phyloP scores from a whole-genome alignment of 306 rosid species.

The Vicia sativa region DNA sequence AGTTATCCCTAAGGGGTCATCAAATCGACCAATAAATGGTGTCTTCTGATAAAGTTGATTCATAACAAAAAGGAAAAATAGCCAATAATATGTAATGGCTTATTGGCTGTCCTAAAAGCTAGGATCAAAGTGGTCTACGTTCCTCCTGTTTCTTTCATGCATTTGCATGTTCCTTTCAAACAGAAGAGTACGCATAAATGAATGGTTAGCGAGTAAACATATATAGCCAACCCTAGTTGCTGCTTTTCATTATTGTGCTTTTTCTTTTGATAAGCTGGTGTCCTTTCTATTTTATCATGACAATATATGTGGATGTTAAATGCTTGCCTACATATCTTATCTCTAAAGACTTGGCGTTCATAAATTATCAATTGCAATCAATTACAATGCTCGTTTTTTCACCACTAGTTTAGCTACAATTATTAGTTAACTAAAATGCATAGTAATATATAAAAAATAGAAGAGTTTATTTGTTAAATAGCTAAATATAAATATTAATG shows the following conservation, averaged over 20 bases:
- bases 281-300: background rate
- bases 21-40: no score
- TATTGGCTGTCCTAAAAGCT: constrained; percentile 30
- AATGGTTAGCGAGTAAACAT: background rate
- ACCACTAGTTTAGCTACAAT: background rate
- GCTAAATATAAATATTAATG: no score
- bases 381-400: constrained; percentile 6
- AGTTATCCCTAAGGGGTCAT: no score
- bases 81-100: constrained; percentile 12
- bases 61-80: background rate
- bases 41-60: background rate
- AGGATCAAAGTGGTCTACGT: constrained; percentile 4
- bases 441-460: background rate
- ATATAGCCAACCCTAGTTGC: background rate
- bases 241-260: background rate
- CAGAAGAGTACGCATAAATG: background rate
- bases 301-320: background rate
- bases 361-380: constrained; percentile 26
- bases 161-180: background rate
- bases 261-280: background rate
- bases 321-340: constrained; percentile 16
- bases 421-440: no score
- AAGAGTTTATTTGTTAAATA: no score
- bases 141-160: constrained; percentile 5
- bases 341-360: background rate